Percentiles rank a stretch among this genome's conserved stretches.
Conservation (phyloP, 1,284 basidiomycete species). For the Rhodotorula sp. region DNA sequence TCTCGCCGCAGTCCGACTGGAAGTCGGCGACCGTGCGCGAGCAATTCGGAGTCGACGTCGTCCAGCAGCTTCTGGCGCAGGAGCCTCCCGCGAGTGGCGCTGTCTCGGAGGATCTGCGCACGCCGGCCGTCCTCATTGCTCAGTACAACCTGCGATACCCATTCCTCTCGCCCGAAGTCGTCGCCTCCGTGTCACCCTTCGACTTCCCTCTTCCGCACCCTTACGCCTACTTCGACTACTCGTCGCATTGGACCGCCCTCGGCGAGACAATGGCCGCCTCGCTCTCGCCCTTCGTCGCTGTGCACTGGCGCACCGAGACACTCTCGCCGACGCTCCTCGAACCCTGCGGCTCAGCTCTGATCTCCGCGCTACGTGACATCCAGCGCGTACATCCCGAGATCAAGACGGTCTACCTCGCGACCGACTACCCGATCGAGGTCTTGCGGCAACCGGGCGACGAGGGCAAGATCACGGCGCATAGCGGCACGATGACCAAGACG, state of each 20-base stretch:
- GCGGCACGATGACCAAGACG: constrained; percentile 44
- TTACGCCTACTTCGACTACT: constrained; percentile 44
- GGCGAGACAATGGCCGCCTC: constrained; percentile 32
- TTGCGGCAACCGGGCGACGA: constrained; percentile 16
- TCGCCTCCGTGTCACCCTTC: constrained; percentile 17
- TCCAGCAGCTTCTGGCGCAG: constrained; percentile 14
- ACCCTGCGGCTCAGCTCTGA: constrained; percentile 35
- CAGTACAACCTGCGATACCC: constrained; percentile 45
- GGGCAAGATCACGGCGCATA: constrained; percentile 28
- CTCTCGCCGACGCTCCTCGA: constrained; percentile 31
- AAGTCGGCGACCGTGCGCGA: constrained; percentile 18
- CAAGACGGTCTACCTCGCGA: constrained; percentile 45
- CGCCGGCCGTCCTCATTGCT: constrained; percentile 40
- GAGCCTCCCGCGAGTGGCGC: neutral
- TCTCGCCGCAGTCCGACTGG: constrained; percentile 21
- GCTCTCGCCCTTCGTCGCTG: constrained; percentile 41
- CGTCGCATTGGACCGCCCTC: constrained; percentile 40
- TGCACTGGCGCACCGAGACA: constrained; percentile 47
- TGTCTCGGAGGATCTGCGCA: neutral
- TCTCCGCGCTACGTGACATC: constrained; percentile 30
- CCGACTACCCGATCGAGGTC: constrained; percentile 46
- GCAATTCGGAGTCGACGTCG: constrained; percentile 9
- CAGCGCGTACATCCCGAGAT: constrained; percentile 29
- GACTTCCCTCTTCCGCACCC: constrained; percentile 8
- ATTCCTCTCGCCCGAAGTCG: constrained; percentile 27